These are phyloP conservation scores for Senna tora DNA, from an alignment of 306 rosid species.

Conservation along the genomic window DNA sequence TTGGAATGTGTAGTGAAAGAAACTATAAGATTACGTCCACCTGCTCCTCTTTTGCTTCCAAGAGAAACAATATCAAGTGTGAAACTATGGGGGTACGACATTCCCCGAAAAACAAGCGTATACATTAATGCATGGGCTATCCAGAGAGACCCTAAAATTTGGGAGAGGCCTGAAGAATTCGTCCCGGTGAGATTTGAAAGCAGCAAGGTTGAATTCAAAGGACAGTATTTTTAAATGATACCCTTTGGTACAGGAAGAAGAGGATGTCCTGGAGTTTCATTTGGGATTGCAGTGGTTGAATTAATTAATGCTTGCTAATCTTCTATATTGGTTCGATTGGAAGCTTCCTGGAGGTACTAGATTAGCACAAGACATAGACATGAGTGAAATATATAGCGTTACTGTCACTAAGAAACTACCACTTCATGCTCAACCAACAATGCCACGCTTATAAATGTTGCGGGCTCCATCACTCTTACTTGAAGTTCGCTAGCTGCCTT, in stretches of 20 bases:
- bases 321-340: slow-evolving; percentile 48
- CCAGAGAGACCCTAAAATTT: neutral
- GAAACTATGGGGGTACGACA: neutral
- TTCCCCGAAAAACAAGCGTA: neutral
- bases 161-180: slow-evolving; percentile 1
- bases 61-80: neutral
- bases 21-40: slow-evolving; percentile 40
- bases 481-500: no score
- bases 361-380: slow-evolving; percentile 25
- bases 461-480: no score
- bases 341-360: slow-evolving; percentile 3
- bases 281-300: neutral
- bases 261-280: slow-evolving; percentile 29
- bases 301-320: slow-evolving; percentile 20
- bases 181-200: neutral
- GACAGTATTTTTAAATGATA: slow-evolving; percentile 28
- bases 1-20: slow-evolving; percentile 42
- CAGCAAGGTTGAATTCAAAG: neutral
- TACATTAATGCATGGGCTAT: slow-evolving; percentile 7
- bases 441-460: no score
- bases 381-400: slow-evolving; percentile 36
- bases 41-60: slow-evolving; percentile 46
- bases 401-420: neutral
- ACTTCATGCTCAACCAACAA: no score
- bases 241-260: slow-evolving; percentile 34